phyloP scores from a whole-genome alignment of 345 rosid genomes.

The Linum tenue region DNA sequence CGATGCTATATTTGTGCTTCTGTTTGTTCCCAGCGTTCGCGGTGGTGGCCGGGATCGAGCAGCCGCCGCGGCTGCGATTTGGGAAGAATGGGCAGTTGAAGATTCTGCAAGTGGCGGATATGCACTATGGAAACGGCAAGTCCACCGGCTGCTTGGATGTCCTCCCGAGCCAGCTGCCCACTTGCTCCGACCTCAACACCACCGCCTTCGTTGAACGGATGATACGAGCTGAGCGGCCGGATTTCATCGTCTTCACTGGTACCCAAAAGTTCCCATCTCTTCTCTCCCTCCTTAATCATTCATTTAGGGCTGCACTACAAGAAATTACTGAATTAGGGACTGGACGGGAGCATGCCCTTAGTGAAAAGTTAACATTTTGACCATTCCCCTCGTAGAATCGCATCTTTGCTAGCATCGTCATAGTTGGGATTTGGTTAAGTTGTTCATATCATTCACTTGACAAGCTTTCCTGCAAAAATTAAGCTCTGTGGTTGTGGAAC shows the following conservation, averaged over 20 bases:
- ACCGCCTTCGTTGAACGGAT: conserved; percentile 58
- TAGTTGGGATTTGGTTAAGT: no score
- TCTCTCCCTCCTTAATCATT: no score
- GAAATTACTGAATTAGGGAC: no score
- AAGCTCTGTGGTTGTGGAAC: background rate
- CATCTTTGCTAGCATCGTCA: no score
- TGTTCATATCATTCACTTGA: background rate
- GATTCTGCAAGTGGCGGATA: conserved; percentile 86
- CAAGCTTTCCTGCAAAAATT: background rate
- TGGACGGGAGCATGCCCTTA: no score
- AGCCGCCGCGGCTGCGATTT: conserved; percentile 32
- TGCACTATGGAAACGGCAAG: conserved; percentile 79
- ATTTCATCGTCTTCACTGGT: conserved; percentile 89
- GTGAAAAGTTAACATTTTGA: no score
- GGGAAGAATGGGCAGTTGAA: conserved; percentile 52
- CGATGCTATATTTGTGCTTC: background rate
- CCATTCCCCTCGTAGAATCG: no score
- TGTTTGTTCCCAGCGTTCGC: background rate
- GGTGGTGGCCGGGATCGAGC: conserved; percentile 5
- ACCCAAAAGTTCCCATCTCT: background rate
- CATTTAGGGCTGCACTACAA: no score
- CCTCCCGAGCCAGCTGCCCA: conserved; percentile 31
- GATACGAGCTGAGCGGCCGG: conserved; percentile 71
- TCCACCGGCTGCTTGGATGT: conserved; percentile 46
- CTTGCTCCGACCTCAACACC: conserved; percentile 86